Evolutionary conservation across 2,329 filamentous ascomycete genomes (phyloP), one percentile per base, ranked within the genome.

Genomic region (Sordariomycetes sp.): DNA sequence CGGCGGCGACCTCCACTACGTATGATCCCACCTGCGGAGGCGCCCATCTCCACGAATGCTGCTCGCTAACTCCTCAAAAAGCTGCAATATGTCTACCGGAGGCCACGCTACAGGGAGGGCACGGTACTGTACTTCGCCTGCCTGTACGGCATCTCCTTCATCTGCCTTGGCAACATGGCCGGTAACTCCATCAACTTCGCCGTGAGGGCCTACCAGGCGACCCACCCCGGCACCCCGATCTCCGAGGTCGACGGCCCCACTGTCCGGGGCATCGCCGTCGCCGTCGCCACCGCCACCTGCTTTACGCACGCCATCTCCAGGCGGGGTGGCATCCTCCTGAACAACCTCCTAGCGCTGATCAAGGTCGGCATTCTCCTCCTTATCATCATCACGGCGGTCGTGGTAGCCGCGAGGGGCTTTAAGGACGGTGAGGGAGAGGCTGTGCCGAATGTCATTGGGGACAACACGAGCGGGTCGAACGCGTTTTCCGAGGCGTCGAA

Each of bases 131-230:
- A 77, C 3, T 67, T 71, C 7, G 75, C 74, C 1, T 78, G 74
- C 54, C 66, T 78, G 12, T 80, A 74, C 60, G 76, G 72, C 2
- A 65, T 77, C 24, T 64, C 69, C 40, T 79, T 76, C 64, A 71
- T 79, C 6, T 62, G 72, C 20, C 64, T 79, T 7, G 77, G 76
- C 16, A 79, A 79, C 60, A 73, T 78, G 63, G 70, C 75, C 0
- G 75, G 74, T 35, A 80, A 81, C 65, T 73, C 73, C 16, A 70
- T 80, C 32, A 69, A 69, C 55, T 79, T 79, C 61, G 75, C 72
- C 11, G 63, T 70, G 1, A 70, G 75, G 54, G 66, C 73, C 3
- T 62, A 76, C 3, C 61, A 65, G n/a, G 71, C 75, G 1, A 69
- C 73, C 2, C 63, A 67, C 10, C 54, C 67, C 37, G 64, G 63